Evolutionary conservation across 2,329 filamentous ascomycete genomes (phyloP).

Genomic region (Exophiala viscosa): DNA sequence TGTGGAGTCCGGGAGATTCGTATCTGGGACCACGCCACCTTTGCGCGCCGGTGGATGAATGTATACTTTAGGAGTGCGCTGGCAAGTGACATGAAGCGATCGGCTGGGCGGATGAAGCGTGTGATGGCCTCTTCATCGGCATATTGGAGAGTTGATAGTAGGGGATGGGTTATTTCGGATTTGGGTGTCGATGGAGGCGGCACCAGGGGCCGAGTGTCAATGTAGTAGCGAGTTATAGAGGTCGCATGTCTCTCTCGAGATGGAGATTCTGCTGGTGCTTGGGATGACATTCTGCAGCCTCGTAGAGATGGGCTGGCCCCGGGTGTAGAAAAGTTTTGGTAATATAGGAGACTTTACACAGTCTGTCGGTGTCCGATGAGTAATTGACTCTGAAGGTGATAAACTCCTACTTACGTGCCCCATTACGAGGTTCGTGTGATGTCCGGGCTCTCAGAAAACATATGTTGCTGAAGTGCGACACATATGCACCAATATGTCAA

Average conservation of each 20-base stretch:
- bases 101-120: conserved; percentile 51
- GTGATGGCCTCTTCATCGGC: conserved; percentile 50
- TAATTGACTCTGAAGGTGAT: no score
- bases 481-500: no score
- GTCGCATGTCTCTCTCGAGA: conserved; percentile 1
- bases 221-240: conserved; percentile 41
- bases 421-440: no score
- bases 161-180: conserved; percentile 33
- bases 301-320: no score
- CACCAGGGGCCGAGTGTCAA: conserved; percentile 40
- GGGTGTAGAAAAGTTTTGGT: no score
- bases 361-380: no score
- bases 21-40: conserved; percentile 56
- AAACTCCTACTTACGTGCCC: no score
- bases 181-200: conserved; percentile 22
- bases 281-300: conserved; percentile 1
- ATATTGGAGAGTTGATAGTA: conserved; percentile 39
- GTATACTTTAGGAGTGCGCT: conserved; percentile 60
- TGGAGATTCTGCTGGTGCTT: conserved; percentile 3
- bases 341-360: no score
- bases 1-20: conserved; percentile 50
- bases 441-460: no score
- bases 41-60: conserved; percentile 54
- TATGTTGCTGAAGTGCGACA: no score
- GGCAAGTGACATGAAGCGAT: conserved; percentile 59